Conservation (phyloP, 2,329 filamentous ascomycete species). For the Xylariomycetidae sp. region DNA sequence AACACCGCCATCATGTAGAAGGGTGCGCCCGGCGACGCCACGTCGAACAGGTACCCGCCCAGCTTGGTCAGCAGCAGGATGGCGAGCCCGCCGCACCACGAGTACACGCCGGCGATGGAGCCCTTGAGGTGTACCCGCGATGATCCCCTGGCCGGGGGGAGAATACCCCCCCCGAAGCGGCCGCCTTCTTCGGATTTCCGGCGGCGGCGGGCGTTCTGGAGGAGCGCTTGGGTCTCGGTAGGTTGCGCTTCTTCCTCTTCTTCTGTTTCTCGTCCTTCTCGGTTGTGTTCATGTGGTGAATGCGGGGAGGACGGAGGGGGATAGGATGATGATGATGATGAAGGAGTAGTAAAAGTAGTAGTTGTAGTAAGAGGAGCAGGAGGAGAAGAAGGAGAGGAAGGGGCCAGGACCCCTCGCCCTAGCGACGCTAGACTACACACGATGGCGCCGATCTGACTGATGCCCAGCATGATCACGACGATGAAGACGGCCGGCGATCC, state of each 20-base stretch:
- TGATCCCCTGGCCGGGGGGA: conserved; percentile 19
- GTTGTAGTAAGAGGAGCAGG: no score
- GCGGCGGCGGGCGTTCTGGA: conserved; percentile 1
- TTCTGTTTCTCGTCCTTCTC: conserved; percentile 27
- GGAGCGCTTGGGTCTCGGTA: not conserved
- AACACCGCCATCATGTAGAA: conserved; percentile 95
- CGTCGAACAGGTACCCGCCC: conserved; percentile 83
- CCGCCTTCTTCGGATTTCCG: conserved; percentile 10
- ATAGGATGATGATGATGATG: no score
- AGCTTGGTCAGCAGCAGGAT: conserved; percentile 90
- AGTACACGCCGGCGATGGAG: conserved; percentile 92
- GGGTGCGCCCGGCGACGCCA: conserved; percentile 66
- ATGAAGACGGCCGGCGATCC: conserved; percentile 68
- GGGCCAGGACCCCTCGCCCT: conserved; percentile 68
- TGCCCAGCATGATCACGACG: conserved; percentile 74
- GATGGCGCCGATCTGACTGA: conserved; percentile 94
- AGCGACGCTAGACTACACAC: conserved; percentile 91
- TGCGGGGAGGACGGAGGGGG: no score
- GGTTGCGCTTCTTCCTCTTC: not conserved
- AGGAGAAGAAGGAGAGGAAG: no score
- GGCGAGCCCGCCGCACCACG: conserved; percentile 80
- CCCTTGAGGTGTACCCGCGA: conserved; percentile 70
- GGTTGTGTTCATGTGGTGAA: no score
- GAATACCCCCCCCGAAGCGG: no score
- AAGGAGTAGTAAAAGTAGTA: no score